Evolutionary conservation across 1,284 basidiomycete species (phyloP), one percentile per base, ranked within the genome.

Genomic region (Ganoderma multipileum): DNA sequence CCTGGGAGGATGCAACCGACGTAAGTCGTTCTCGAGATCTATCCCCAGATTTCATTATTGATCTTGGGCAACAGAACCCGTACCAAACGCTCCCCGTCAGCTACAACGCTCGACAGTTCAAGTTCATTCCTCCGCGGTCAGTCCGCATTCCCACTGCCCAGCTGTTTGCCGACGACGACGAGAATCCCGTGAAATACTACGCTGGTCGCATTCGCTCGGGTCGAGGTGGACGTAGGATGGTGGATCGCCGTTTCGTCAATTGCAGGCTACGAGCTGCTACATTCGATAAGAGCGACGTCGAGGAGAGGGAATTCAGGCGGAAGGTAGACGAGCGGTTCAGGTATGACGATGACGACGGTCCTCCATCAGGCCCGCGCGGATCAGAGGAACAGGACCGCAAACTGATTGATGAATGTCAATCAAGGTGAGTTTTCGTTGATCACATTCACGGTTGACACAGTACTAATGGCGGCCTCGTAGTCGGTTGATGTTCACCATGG

Each of bases 1-100:
- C 89, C 55, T 97, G 95, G 92, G 95, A 97, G 75, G 95, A 97
- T 76, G 85, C 86, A 64, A 87, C 94, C 71, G 95, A 96, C 80
- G 91, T 94, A 75, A 79, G 86, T 80, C 28, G 12, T 30, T 30
- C 52, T 14, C 2, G 68, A n/a, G 8, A 7, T 4, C 11, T 18
- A 54, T 41, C 3, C n/a, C 11, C 3, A 7, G 20, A 2, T 36
- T 6, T 3, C 1, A 8, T 2, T 63, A 16, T 42, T 63, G 23
- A 63, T 11, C 14, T 28, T 14, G 26, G 16, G 36, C n/a, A 8
- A 60, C 66, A 93, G 91, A 89, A 88, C 72, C 81, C 87, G 2
- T 92, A 91, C 73, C 91, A 92, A 74, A 79, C 84, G 9, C 81
- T 81, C 1, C 83, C 84, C 0, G 76, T 82, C 0, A 80, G 87